Conservation (phyloP, 495 filamentous ascomycete genomes). For the Neurospora sp. region DNA sequence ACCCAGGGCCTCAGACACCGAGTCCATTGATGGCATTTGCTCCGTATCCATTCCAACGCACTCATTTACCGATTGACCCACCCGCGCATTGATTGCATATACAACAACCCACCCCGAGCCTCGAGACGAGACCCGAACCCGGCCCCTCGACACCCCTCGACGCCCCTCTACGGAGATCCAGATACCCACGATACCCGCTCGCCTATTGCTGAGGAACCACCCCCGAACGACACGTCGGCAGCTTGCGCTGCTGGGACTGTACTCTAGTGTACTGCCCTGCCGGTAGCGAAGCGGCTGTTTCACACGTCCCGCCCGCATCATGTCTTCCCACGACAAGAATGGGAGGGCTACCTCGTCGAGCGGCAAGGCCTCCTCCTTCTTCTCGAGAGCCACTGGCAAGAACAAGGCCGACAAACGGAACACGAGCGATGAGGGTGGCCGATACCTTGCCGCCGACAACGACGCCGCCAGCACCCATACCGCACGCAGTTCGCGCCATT, state of each 20-base stretch:
- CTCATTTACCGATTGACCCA: constrained; percentile 13
- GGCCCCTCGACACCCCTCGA: constrained; percentile 6
- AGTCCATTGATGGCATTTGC: constrained; percentile 25
- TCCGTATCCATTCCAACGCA: constrained; percentile 5
- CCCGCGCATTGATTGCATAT: constrained; percentile 18
- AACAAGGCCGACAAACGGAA: constrained; percentile 58
- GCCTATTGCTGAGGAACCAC: constrained; percentile 5
- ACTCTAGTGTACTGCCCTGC: constrained; percentile 2
- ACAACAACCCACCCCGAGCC: not conserved
- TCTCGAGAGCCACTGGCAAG: constrained; percentile 62
- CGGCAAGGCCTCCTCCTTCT: constrained; percentile 60
- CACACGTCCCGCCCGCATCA: constrained; percentile 26
- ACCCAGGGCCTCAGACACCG: constrained; percentile 27
- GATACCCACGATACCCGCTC: constrained; percentile 3
- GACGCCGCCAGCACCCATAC: constrained; percentile 47
- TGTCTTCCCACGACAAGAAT: constrained; percentile 62
- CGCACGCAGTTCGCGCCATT: constrained; percentile 71
- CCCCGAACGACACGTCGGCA: constrained; percentile 6
- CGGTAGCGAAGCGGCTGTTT: constrained; percentile 18
- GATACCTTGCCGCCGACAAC: constrained; percentile 38
- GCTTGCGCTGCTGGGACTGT: constrained; percentile 3
- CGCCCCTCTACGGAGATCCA: not conserved
- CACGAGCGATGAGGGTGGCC: constrained; percentile 37
- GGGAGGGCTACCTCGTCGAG: constrained; percentile 59
- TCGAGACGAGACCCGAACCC: not conserved